Percentiles rank a stretch among this genome's conserved stretches.
Conservation (phyloP, 176 grass and related monocot species). For the maize (Zea mays) region Zm-B73-REFERENCE-NAM-5.0 NC_050096.1:265806001-265806500, state of each 20-base stretch:
- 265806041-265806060: slow-evolving; percentile 18
- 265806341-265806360: neutral
- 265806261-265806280: neutral
- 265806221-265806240: neutral
- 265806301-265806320: neutral
- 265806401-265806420: slow-evolving; percentile 9
- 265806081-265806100: slow-evolving; percentile 22
- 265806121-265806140: slow-evolving; percentile 35
- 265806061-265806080: slow-evolving; percentile 28
- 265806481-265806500: neutral
- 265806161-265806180: slow-evolving; percentile 11
- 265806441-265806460: neutral
- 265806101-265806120: slow-evolving; percentile 45
- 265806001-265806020: slow-evolving; percentile 74
- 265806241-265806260: neutral
- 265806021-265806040: slow-evolving; percentile 71
- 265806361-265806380: neutral
- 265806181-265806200: slow-evolving; percentile 41
- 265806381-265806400: slow-evolving; percentile 20
- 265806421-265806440: neutral
- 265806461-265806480: neutral
- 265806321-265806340: neutral
- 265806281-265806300: neutral
- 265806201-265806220: slow-evolving; percentile 31
- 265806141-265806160: slow-evolving; percentile 36